phyloP scores from a whole-genome alignment of 768 basidiomycete genomes.

The Naganishia kalamii region DNA sequence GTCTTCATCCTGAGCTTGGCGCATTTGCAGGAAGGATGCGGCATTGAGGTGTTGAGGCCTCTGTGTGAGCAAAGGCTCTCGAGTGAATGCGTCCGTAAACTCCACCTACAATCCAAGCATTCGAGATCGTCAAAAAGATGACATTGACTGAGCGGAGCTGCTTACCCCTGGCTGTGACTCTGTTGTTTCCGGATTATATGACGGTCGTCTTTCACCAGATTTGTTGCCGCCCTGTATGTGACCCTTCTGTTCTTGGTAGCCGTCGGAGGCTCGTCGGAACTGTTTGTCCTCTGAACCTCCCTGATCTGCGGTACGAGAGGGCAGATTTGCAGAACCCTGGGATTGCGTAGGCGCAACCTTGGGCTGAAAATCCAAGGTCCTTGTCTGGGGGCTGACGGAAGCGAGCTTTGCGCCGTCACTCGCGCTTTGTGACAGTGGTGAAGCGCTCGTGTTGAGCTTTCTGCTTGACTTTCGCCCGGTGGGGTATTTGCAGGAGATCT shows the following conservation, averaged over 20 bases:
- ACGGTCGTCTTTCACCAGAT: too few species aligned
- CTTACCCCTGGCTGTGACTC: too few species aligned
- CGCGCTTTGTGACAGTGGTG: neutral
- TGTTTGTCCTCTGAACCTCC: neutral
- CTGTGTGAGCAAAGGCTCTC: too few species aligned
- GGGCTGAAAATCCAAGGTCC: neutral
- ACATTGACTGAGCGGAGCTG: too few species aligned
- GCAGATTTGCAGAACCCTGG: neutral
- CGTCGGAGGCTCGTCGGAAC: neutral
- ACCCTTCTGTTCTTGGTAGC: too few species aligned
- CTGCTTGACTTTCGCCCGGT: slow-evolving; percentile 1
- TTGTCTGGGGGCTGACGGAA: neutral
- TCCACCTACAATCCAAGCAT: neutral
- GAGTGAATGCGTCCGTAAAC: neutral
- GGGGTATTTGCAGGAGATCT: slow-evolving; percentile 13
- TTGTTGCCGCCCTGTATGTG: too few species aligned
- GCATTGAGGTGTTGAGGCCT: neutral
- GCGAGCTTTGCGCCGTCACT: neutral
- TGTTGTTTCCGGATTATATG: too few species aligned
- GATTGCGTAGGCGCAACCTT: neutral
- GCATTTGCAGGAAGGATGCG: neutral
- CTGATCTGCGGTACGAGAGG: neutral
- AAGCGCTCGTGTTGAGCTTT: neutral
- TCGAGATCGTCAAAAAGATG: too few species aligned
- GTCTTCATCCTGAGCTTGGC: slow-evolving; percentile 2